Evolutionary conservation across 2,329 filamentous ascomycete genomes (phyloP).

Genomic region (Alternaria atra): DNA sequence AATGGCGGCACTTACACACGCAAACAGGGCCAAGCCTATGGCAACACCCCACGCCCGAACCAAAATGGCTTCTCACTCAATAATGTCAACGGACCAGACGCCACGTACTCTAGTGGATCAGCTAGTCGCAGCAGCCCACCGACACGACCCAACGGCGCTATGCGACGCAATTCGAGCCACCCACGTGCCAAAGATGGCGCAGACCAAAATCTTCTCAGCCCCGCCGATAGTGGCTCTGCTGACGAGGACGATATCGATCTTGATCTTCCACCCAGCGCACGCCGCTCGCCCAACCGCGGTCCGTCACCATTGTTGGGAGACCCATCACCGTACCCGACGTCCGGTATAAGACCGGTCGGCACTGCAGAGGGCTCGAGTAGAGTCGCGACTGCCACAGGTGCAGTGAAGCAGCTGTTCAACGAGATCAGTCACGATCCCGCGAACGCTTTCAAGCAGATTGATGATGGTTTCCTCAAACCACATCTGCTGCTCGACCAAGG

Average conservation of each 20-base stretch:
- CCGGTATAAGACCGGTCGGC: conserved; percentile 40
- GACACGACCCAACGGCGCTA: conserved; percentile 51
- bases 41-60: conserved; percentile 72
- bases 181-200: conserved; percentile 58
- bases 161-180: conserved; percentile 63
- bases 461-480: conserved; percentile 96
- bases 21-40: conserved; percentile 77
- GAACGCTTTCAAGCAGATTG: conserved; percentile 87
- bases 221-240: conserved; percentile 58
- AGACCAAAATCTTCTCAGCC: conserved; percentile 64
- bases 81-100: conserved; percentile 59
- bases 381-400: conserved; percentile 74
- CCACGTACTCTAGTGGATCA: conserved; percentile 68
- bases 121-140: conserved; percentile 61
- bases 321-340: conserved; percentile 52
- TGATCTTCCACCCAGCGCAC: conserved; percentile 67
- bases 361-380: conserved; percentile 35
- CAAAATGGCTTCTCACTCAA: conserved; percentile 65
- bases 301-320: conserved; percentile 40
- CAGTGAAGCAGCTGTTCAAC: conserved; percentile 81
- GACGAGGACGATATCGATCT: conserved; percentile 65
- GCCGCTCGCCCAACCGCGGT: conserved; percentile 54
- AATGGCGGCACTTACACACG: conserved; percentile 79
- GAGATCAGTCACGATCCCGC: conserved; percentile 84
- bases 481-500: conserved; percentile 80